Evolutionary conservation across 768 basidiomycete genomes (phyloP).

Genomic region (Crassisporium funariophilum): DNA sequence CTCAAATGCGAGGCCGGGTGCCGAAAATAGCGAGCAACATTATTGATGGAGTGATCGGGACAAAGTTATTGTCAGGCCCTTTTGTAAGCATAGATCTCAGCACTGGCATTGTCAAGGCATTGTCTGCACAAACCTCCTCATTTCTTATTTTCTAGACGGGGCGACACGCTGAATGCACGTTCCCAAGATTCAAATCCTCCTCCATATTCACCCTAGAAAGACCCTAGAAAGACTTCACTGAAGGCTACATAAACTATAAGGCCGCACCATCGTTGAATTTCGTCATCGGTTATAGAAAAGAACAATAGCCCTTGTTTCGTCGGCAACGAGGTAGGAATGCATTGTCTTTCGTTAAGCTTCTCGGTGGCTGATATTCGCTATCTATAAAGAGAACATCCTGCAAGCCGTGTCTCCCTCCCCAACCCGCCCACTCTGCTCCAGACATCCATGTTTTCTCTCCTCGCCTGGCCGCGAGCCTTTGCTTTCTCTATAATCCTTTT

Average conservation of each 20-base stretch:
- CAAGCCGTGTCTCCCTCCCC: slow-evolving; percentile 10
- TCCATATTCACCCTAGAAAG: slow-evolving; percentile 8
- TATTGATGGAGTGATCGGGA: too few species aligned
- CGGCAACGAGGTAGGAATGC: slow-evolving; percentile 26
- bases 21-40: too few species aligned
- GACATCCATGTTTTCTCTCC: slow-evolving; percentile 54
- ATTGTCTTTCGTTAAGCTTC: slow-evolving; percentile 10
- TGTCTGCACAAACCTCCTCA: too few species aligned
- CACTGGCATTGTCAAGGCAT: too few species aligned
- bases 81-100: too few species aligned
- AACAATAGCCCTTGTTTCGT: slow-evolving; percentile 21
- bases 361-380: slow-evolving; percentile 4
- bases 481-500: slow-evolving; percentile 42
- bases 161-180: slow-evolving; percentile 24
- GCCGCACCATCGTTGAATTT: slow-evolving; percentile 7
- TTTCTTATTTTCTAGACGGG: slow-evolving; percentile 10
- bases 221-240: slow-evolving; percentile 6
- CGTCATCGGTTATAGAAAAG: slow-evolving; percentile 18
- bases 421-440: slow-evolving; percentile 23
- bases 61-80: too few species aligned
- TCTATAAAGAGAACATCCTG: slow-evolving; percentile 14
- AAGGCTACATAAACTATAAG: slow-evolving; percentile 2
- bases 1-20: too few species aligned
- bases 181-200: slow-evolving; percentile 5
- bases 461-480: slow-evolving; percentile 78